Percentiles rank a stretch among this genome's conserved stretches.
These are phyloP conservation scores for Diaporthe amygdali DNA, from an alignment of 2,329 filamentous ascomycete genomes.

Conservation along the genomic window DNA sequence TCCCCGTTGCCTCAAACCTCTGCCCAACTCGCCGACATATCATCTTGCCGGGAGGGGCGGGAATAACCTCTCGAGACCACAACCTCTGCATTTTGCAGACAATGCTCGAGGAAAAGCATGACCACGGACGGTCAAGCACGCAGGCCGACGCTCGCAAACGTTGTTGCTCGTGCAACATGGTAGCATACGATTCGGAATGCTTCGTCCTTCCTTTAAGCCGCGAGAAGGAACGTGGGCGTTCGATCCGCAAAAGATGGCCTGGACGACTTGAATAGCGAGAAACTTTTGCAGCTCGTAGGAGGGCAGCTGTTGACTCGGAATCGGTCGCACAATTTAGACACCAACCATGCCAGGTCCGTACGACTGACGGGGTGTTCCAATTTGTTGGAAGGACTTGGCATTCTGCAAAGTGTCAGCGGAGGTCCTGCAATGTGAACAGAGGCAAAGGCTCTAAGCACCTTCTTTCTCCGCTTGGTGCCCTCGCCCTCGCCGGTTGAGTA, in stretches of 20 bases:
- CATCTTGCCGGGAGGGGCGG: neutral
- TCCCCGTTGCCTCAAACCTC: neutral
- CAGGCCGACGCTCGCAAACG: neutral
- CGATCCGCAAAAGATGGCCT: constrained; percentile 2
- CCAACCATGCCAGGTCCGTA: constrained; percentile 65
- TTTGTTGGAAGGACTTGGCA: constrained; percentile 36
- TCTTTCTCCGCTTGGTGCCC: constrained; percentile 67
- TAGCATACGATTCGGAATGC: constrained; percentile 21
- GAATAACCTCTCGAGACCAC: neutral
- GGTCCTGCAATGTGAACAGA: constrained; percentile 32
- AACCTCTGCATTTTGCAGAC: neutral
- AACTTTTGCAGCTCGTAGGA: constrained; percentile 11
- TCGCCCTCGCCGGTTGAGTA: constrained; percentile 77
- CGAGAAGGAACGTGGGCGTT: constrained; percentile 17
- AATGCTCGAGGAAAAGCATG: neutral
- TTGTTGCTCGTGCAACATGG: neutral
- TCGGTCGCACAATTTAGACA: constrained; percentile 45
- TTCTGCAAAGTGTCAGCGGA: constrained; percentile 54
- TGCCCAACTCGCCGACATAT: neutral
- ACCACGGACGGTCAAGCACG: neutral
- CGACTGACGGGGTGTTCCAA: constrained; percentile 41
- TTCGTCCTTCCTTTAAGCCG: constrained; percentile 29
- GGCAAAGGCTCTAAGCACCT: constrained; percentile 51
- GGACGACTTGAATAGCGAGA: constrained; percentile 19
- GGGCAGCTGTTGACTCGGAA: constrained; percentile 29